Conservation (phyloP, 2,329 filamentous ascomycete species). For the Trichoderma oligosporum region DNA sequence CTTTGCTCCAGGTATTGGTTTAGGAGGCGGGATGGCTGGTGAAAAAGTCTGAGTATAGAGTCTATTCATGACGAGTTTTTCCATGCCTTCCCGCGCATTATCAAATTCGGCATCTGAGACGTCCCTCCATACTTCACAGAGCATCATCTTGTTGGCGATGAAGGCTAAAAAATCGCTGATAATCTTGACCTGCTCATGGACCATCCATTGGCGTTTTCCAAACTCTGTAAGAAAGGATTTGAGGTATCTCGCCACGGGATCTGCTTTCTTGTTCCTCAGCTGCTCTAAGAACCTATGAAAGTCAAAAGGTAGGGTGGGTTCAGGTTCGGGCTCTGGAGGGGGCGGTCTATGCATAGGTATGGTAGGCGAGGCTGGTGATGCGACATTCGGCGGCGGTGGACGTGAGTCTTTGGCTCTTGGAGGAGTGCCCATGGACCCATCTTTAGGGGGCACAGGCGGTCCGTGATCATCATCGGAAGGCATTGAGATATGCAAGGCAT, state of each 20-base stretch:
- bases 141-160: slow-evolving; percentile 96
- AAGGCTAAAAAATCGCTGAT: slow-evolving; percentile 95
- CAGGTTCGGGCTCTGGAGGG: slow-evolving; percentile 70
- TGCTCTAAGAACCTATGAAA: slow-evolving; percentile 97
- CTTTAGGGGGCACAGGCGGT: slow-evolving; percentile 59
- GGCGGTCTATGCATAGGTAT: slow-evolving; percentile 58
- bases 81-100: slow-evolving; percentile 97
- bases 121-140: slow-evolving; percentile 93
- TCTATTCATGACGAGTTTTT: slow-evolving; percentile 98
- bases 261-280: slow-evolving; percentile 92
- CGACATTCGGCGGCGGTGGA: slow-evolving; percentile 24
- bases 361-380: slow-evolving; percentile 44
- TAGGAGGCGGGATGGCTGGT: slow-evolving; percentile 80
- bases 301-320: slow-evolving; percentile 86
- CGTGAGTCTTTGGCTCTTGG: slow-evolving; percentile 40
- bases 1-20: slow-evolving; percentile 65
- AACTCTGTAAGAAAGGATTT: slow-evolving; percentile 94
- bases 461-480: slow-evolving; percentile 46
- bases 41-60: slow-evolving; percentile 96
- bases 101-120: slow-evolving; percentile 97
- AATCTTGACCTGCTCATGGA: slow-evolving; percentile 98
- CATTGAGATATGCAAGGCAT: slow-evolving; percentile 40
- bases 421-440: slow-evolving; percentile 45
- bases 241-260: slow-evolving; percentile 92
- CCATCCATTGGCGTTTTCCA: slow-evolving; percentile 98